Evolutionary conservation across 805 yeast species (phyloP).

Genomic region (Saccharomycodes ludwigii): DNA sequence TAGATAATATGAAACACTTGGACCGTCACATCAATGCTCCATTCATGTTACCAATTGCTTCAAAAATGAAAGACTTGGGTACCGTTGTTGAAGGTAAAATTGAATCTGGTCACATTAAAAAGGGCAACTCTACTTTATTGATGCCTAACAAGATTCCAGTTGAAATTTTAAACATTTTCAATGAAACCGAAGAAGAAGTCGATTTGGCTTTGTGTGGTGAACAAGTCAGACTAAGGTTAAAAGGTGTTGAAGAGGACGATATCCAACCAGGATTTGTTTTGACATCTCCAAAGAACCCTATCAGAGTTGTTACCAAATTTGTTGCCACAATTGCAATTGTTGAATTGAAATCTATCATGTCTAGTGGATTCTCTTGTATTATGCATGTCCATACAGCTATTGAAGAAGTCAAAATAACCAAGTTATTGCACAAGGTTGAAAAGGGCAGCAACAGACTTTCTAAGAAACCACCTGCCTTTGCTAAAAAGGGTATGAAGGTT

Average conservation of each 20-base stretch:
- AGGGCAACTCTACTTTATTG: conserved; percentile 58
- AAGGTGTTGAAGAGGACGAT: conserved; percentile 97
- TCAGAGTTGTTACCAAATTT: conserved; percentile 78
- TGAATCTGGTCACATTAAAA: conserved; percentile 87
- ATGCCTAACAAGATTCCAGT: conserved; percentile 87
- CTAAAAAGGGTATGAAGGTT: conserved; percentile 97
- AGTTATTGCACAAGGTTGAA: conserved; percentile 83
- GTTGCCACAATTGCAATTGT: conserved; percentile 97
- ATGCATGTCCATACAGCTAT: conserved; percentile 98
- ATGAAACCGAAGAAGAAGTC: conserved; percentile 93
- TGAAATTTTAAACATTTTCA: conserved; percentile 79
- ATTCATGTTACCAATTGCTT: conserved; percentile 91
- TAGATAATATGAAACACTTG: conserved; percentile 70
- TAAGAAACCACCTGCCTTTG: conserved; percentile 95
- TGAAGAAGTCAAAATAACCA: conserved; percentile 79
- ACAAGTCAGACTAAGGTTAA: conserved; percentile 85
- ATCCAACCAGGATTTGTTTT: conserved; percentile 84
- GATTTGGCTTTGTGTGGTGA: conserved; percentile 89
- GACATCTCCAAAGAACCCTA: conserved; percentile 77
- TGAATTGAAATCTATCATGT: conserved; percentile 85
- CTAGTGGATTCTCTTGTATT: conserved; percentile 94
- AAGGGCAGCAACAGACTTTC: conserved; percentile 95
- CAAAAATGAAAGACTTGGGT: conserved; percentile 95
- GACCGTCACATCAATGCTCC: conserved; percentile 88
- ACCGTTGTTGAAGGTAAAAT: conserved; percentile 97